phyloP scores from a whole-genome alignment of 169 alveolate species.

The Blepharisma undulans region DNA sequence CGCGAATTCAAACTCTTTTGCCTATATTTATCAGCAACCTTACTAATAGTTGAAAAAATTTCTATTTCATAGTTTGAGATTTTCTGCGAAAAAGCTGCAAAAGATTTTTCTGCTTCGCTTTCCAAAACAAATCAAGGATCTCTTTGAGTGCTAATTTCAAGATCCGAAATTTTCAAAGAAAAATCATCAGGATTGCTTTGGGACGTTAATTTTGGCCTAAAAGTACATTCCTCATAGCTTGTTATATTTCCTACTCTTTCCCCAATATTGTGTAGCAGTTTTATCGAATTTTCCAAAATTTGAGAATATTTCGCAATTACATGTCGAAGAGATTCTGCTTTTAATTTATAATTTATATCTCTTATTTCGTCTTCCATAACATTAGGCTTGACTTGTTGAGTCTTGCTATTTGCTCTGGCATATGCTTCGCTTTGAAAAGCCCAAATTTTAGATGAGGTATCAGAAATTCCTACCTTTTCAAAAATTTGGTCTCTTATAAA shows the following conservation, averaged over 20 bases:
- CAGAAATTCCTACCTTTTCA: conserved; percentile 4
- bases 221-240: not conserved
- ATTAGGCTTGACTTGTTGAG: not conserved
- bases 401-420: not conserved
- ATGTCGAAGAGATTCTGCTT: not conserved
- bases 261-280: not conserved
- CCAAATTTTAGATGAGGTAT: conserved; percentile 10
- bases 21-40: not conserved
- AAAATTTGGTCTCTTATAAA: not conserved
- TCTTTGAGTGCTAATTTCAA: not conserved
- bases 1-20: not conserved
- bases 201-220: not conserved
- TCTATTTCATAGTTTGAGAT: not conserved
- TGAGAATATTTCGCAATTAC: not conserved
- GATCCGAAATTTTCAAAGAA: not conserved
- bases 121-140: not conserved
- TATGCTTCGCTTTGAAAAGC: conserved; percentile 16
- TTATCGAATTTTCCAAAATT: not conserved
- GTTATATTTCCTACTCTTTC: not conserved
- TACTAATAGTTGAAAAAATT: not conserved
- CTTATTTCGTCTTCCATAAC: not conserved
- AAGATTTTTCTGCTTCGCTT: not conserved
- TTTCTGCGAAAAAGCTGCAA: not conserved
- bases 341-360: not conserved
- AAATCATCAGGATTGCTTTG: not conserved